These are phyloP conservation scores for Pichia sp. DNA, from an alignment of 1,139 yeast species.

Conservation along the genomic window DNA sequence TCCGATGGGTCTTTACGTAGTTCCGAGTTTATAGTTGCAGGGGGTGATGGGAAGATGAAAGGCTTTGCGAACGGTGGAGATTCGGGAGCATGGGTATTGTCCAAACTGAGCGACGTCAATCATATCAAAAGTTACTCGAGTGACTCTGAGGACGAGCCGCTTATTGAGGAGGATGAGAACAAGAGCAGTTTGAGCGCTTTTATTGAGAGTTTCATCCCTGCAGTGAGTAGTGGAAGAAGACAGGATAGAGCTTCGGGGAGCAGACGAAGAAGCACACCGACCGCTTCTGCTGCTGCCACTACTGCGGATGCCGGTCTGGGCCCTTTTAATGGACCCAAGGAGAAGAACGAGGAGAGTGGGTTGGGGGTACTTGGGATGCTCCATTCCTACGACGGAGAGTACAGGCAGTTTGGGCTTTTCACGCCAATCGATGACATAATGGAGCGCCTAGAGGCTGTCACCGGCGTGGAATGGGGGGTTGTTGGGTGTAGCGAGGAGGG, in stretches of 20 bases:
- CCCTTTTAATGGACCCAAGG: background rate
- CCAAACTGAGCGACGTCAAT: slow-evolving; percentile 50
- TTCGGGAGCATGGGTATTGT: slow-evolving; percentile 83
- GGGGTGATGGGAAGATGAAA: slow-evolving; percentile 16
- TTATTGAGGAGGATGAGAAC: background rate
- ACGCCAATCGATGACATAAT: slow-evolving; percentile 77
- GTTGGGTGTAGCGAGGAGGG: slow-evolving; percentile 51
- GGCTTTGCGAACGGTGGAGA: slow-evolving; percentile 89
- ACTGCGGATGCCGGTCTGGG: background rate
- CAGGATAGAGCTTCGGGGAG: background rate
- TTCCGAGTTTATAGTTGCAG: slow-evolving; percentile 73
- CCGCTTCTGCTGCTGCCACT: background rate
- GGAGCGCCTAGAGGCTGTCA: slow-evolving; percentile 67
- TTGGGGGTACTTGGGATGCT: slow-evolving; percentile 90
- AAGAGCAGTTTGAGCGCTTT: slow-evolving; percentile 18
- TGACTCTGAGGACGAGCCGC: background rate
- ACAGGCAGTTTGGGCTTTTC: slow-evolving; percentile 82
- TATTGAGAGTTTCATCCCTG: slow-evolving; percentile 34
- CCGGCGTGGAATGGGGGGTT: slow-evolving; percentile 83
- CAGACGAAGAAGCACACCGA: background rate
- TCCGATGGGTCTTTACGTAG: slow-evolving; percentile 85
- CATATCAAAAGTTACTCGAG: slow-evolving; percentile 10
- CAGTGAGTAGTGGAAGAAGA: background rate
- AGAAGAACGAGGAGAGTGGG: slow-evolving; percentile 40
- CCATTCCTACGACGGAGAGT: slow-evolving; percentile 90